Conservation (phyloP, 2,329 filamentous ascomycete species). For the Aspergillus sp. region DNA sequence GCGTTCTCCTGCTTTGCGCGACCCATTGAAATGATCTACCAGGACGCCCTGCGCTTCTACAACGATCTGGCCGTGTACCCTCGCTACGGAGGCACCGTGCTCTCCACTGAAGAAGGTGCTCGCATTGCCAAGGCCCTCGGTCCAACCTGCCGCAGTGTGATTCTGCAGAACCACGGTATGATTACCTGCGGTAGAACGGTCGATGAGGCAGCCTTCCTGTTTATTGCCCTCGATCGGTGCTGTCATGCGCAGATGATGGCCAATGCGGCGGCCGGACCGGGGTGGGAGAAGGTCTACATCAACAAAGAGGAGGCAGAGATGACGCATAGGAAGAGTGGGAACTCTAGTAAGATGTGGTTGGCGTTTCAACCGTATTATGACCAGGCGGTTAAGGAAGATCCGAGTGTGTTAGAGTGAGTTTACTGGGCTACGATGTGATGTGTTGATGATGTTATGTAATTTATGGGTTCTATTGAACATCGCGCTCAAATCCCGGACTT, state of each 20-base stretch:
- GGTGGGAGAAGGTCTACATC: constrained; percentile 55
- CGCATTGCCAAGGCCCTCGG: constrained; percentile 66
- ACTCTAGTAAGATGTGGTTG: constrained; percentile 16
- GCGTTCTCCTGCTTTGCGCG: constrained; percentile 48
- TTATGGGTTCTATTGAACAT: not conserved
- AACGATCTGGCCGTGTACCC: constrained; percentile 40
- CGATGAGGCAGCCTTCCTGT: constrained; percentile 72
- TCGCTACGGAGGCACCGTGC: constrained; percentile 43
- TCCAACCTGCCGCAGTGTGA: constrained; percentile 57
- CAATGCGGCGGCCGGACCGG: constrained; percentile 63
- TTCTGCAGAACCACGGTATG: constrained; percentile 72
- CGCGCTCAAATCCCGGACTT: too few species aligned
- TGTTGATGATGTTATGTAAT: not conserved
- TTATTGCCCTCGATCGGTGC: constrained; percentile 67
- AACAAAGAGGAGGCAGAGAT: constrained; percentile 55
- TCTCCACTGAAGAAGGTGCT: constrained; percentile 64
- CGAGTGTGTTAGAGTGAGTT: not conserved
- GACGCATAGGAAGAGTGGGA: constrained; percentile 12
- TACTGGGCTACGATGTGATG: not conserved
- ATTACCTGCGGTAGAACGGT: constrained; percentile 71
- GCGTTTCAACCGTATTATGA: constrained; percentile 20
- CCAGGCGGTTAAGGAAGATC: constrained; percentile 12
- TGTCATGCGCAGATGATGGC: constrained; percentile 69
- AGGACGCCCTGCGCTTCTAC: constrained; percentile 63
- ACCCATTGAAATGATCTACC: constrained; percentile 48